These are phyloP conservation scores for Collybia nuda DNA, from an alignment of 768 basidiomycete genomes.

Conservation along the genomic window DNA sequence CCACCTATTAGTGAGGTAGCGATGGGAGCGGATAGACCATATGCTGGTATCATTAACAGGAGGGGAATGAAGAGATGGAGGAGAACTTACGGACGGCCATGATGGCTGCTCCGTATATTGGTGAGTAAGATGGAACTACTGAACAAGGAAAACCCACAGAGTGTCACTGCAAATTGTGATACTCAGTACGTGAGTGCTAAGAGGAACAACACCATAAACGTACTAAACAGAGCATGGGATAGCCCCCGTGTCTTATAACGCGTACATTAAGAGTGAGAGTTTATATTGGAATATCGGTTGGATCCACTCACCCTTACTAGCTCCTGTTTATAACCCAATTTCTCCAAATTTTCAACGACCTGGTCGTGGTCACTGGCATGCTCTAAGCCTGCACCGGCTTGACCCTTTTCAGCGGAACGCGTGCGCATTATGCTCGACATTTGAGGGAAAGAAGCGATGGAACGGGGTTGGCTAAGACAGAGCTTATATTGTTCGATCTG, in stretches of 20 bases:
- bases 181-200: background rate
- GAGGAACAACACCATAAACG: slow-evolving; percentile 14
- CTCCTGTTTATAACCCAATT: slow-evolving; percentile 57
- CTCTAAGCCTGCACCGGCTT: no score
- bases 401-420: no score
- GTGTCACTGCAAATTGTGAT: background rate
- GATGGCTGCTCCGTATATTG: slow-evolving; percentile 38
- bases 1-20: slow-evolving; percentile 55
- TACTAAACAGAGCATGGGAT: slow-evolving; percentile 55
- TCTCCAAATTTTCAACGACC: slow-evolving; percentile 37
- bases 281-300: background rate
- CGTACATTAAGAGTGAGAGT: background rate
- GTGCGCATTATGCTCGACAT: no score
- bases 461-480: no score
- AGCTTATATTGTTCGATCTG: no score
- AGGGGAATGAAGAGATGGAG: background rate
- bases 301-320: slow-evolving; percentile 42
- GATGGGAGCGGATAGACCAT: slow-evolving; percentile 54
- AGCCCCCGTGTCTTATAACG: slow-evolving; percentile 44
- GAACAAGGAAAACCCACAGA: slow-evolving; percentile 40
- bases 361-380: background rate
- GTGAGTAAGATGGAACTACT: slow-evolving; percentile 3
- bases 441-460: no score
- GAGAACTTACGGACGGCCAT: slow-evolving; percentile 57
- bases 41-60: slow-evolving; percentile 33